Evolutionary conservation across 208 protist species (phyloP), one percentile per base, ranked within the genome.

Genomic region (Sergeia podlipaevii): DNA sequence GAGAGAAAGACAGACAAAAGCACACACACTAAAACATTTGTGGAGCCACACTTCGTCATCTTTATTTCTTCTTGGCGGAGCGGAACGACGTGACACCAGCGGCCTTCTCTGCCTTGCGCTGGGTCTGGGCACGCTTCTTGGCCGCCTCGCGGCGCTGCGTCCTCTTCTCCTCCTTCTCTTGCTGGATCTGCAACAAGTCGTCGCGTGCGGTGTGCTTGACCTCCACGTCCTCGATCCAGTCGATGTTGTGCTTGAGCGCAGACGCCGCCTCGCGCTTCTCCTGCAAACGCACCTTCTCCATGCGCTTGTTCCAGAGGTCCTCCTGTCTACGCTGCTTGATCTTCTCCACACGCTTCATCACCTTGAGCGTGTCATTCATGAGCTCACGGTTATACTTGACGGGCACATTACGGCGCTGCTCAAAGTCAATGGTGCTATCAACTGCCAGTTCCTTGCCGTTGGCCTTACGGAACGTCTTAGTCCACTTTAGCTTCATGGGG

Each of bases 331-430:
- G 60, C 70, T 95, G 65, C 65, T 97, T 97, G 64, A 99, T 98
- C 67, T 96, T 81, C 53, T 97, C 74, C n/a, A 99, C 87, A 24
- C 89, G 83, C 74, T 98, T 98, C 92, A 99, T 99, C 5, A 97
- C 97, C 65, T 94, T 85, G 20, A 98, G 66, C 1, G 98, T 99
- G 54, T 82, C 85, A 38, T 72, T 55, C 54, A 98, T 81, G 24
- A 99, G 75, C 57, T 99, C 96, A 39, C 98, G 90, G 80, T 99
- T 97, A 80, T 99, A 99, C 82, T 98, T 97, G 13, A 99, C 82
- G 15, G 98, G 98, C 26, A 97, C 70, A 69, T 99, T 97, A 21
- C 98, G 85, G 29, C 89, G 80, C 72, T 97, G 95, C 84, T 99
- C 99, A 74, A 99, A 99, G 30, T 99, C 96, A 70, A 99, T 99